Evolutionary conservation across 78 protist genomes (phyloP).

Genomic region (Andalucia godoyi): DNA sequence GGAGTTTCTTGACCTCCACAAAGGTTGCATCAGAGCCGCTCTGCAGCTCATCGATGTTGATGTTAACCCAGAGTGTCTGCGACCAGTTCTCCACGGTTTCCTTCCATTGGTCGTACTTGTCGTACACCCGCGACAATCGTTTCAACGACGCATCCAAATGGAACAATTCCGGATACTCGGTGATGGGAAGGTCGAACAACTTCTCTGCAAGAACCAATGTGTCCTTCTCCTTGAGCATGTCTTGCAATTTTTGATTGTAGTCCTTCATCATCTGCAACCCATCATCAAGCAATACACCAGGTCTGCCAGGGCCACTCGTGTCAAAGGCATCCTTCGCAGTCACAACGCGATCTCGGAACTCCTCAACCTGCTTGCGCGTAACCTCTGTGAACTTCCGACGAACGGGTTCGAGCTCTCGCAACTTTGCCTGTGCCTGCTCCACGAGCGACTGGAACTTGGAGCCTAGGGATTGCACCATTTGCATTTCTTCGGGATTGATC

Average conservation of each 20-base stretch:
- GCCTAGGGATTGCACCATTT: not conserved
- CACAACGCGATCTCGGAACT: slow-evolving; percentile 18
- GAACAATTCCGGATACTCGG: slow-evolving; percentile 23
- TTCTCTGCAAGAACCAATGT: slow-evolving; percentile 37
- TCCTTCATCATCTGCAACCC: slow-evolving; percentile 36
- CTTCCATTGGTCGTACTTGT: slow-evolving; percentile 16
- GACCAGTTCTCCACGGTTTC: slow-evolving; percentile 33
- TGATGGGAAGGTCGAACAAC: slow-evolving; percentile 50
- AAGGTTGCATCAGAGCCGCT: slow-evolving; percentile 18
- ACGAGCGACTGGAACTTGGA: slow-evolving; percentile 10
- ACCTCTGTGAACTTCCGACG: slow-evolving; percentile 37
- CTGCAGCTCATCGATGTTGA: slow-evolving; percentile 37
- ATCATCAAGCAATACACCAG: slow-evolving; percentile 26
- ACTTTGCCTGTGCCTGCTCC: not conserved
- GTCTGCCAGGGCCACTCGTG: slow-evolving; percentile 7
- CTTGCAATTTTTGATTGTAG: slow-evolving; percentile 4
- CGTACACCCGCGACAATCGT: slow-evolving; percentile 19
- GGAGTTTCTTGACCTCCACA: not conserved
- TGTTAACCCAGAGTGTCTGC: slow-evolving; percentile 44
- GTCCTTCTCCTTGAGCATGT: not conserved
- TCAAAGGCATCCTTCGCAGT: not conserved
- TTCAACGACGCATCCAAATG: slow-evolving; percentile 16
- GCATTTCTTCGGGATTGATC: not conserved
- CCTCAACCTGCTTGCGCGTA: slow-evolving; percentile 23
- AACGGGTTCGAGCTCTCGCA: slow-evolving; percentile 12